phyloP scores from a whole-genome alignment of 2,329 filamentous ascomycete species.

The Dactylonectria estremocensis region DNA sequence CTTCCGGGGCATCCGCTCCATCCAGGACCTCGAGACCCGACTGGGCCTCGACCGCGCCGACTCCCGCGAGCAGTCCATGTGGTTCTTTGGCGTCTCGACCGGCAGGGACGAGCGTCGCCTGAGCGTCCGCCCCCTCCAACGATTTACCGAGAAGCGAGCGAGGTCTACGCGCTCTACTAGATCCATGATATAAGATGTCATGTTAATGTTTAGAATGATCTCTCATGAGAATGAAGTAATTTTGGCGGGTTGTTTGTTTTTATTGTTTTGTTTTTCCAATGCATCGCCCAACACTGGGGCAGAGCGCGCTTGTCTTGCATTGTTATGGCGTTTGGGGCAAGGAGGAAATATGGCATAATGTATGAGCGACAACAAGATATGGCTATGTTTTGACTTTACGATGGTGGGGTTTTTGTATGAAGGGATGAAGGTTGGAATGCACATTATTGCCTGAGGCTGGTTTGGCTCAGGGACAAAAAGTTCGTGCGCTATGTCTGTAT shows the following conservation, averaged over 20 bases:
- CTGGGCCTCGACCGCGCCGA: constrained; percentile 70
- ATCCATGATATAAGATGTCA: constrained; percentile 45
- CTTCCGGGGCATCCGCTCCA: constrained; percentile 78
- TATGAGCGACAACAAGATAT: constrained; percentile 16
- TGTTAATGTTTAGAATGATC: constrained; percentile 23
- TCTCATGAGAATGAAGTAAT: constrained; percentile 15
- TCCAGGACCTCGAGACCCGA: constrained; percentile 77
- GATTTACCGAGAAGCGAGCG: constrained; percentile 61
- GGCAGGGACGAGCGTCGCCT: constrained; percentile 59
- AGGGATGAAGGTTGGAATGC: constrained; percentile 26
- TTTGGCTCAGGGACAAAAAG: constrained; percentile 13
- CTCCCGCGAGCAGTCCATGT: constrained; percentile 64
- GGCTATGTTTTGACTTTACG: neutral
- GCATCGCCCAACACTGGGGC: neutral
- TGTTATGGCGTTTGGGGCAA: constrained; percentile 25
- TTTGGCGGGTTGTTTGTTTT: neutral
- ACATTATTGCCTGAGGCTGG: neutral
- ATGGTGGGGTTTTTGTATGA: constrained; percentile 9
- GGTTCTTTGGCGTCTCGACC: constrained; percentile 64
- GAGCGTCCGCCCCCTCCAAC: constrained; percentile 61
- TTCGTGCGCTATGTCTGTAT: constrained; percentile 11
- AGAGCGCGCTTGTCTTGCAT: constrained; percentile 13
- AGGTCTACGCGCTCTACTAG: constrained; percentile 48
- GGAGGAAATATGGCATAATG: constrained; percentile 13
- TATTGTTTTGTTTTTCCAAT: neutral